Evolutionary conservation across 1,284 basidiomycete genomes (phyloP), one percentile per base, ranked within the genome.

Genomic region (Tausonia pullulans): DNA sequence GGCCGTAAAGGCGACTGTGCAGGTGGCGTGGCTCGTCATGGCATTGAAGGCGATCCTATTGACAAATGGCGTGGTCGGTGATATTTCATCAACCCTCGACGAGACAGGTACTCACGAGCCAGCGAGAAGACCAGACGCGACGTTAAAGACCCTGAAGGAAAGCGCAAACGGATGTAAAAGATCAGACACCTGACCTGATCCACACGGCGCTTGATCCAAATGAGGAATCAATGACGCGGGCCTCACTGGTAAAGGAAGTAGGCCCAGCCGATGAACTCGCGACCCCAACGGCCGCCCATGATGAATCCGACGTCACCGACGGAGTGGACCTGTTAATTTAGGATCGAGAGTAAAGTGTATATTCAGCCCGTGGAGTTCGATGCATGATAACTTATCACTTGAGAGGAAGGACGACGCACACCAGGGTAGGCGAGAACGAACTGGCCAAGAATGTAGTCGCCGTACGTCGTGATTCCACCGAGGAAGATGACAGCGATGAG

Each of bases 1-100:
- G 27, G 71, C 70, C 10, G 72, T 70, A 45, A 74, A 76, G 46
- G 71, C 70, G 58, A 74, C 72, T 1, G 75, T 76, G 68, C 76
- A 77, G 0, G 72, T 69, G 5, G 69, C 74, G 68, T 77, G 74
- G 2, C 67, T 63, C 3, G 72, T 69, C 40, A 74, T 61, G 10
- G 71, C 71, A 68, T 74, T 74, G 41, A 73, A 61, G 2, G 70
- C 68, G 6, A 70, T 74, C 13, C 55, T 57, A 27, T 27, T n/a
- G 55, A 57, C 14, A 16, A 16, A n/a, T 13, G 50, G 50, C 6
- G 16, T 40, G n/a, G 40, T 7, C 41, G 8, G 55, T 10, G 27
- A 27, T 27, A 27, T 27, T 27, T 27, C 27, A 27, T 27, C 27
- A 27, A 27, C 27, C 27, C 27, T 27, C 27, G 27, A 27, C 7